Percentiles rank a stretch among this genome's conserved stretches.
Evolutionary conservation across 2,329 filamentous ascomycete species (phyloP).

Genomic region (Exophiala mesophila): DNA sequence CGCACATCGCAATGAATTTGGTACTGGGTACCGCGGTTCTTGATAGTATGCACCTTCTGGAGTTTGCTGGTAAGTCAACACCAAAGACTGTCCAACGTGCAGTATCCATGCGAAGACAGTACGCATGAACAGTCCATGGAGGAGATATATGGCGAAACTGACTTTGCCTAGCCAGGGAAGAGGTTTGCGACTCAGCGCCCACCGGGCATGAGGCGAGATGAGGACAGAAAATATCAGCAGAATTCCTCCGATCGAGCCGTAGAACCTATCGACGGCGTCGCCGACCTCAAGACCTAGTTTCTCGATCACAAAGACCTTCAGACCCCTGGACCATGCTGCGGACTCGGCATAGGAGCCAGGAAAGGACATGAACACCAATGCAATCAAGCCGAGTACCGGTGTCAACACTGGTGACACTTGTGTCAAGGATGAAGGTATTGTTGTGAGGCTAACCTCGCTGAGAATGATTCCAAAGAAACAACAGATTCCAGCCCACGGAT

Average conservation of each 20-base stretch:
- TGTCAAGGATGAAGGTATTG: slow-evolving; percentile 36
- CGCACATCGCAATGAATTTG: slow-evolving; percentile 31
- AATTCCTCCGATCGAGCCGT: slow-evolving; percentile 46
- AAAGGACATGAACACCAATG: slow-evolving; percentile 56
- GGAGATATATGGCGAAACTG: slow-evolving; percentile 60
- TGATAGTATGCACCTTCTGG: slow-evolving; percentile 3
- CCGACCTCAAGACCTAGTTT: slow-evolving; percentile 42
- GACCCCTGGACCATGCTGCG: slow-evolving; percentile 47
- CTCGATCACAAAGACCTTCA: slow-evolving; percentile 12
- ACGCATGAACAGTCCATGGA: slow-evolving; percentile 59
- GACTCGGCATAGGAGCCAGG: slow-evolving; percentile 53
- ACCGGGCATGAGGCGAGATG: slow-evolving; percentile 49
- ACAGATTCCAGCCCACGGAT: slow-evolving; percentile 49
- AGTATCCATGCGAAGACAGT: slow-evolving; percentile 58
- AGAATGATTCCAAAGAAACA: slow-evolving; percentile 60
- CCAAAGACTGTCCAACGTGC: slow-evolving; percentile 40
- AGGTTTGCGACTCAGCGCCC: slow-evolving; percentile 49
- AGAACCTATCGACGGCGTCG: slow-evolving; percentile 48
- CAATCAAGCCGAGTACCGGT: slow-evolving; percentile 43
- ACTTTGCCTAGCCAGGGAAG: slow-evolving; percentile 61
- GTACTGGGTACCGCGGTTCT: slow-evolving; percentile 16
- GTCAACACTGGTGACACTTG: slow-evolving; percentile 43
- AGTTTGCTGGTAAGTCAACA: slow-evolving; percentile 23
- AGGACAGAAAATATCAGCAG: slow-evolving; percentile 50
- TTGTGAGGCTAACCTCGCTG: slow-evolving; percentile 43